phyloP scores from a whole-genome alignment of 2,329 filamentous ascomycete genomes.

The Sporothrix brunneoviolacea region DNA sequence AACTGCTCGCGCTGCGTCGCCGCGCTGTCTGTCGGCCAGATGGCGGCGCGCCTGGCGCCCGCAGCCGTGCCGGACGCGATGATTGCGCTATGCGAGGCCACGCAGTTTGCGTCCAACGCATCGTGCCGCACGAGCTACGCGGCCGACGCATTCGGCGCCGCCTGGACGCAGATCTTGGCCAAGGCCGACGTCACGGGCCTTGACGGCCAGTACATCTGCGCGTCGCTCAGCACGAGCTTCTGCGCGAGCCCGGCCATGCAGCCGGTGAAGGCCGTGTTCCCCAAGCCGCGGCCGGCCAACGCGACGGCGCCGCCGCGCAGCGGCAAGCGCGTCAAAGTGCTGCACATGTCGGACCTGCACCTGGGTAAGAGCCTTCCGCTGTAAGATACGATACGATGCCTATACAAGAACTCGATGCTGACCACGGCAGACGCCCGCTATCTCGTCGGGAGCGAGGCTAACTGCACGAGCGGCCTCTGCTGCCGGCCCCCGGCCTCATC shows the following conservation, averaged over 20 bases:
- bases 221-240: slow-evolving; percentile 38
- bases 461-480: slow-evolving; percentile 54
- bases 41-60: slow-evolving; percentile 43
- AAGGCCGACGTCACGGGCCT: slow-evolving; percentile 45
- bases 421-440: slow-evolving; percentile 52
- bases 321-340: slow-evolving; percentile 47
- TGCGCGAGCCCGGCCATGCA: slow-evolving; percentile 40
- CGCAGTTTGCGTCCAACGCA: slow-evolving; percentile 37
- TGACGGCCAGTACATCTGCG: slow-evolving; percentile 53
- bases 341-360: slow-evolving; percentile 56
- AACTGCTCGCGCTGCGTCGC: slow-evolving; percentile 49
- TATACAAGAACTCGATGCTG: no score
- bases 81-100: slow-evolving; percentile 43
- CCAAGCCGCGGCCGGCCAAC: slow-evolving; percentile 47
- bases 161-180: slow-evolving; percentile 52
- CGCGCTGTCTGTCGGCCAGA: slow-evolving; percentile 43
- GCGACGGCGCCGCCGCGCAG: slow-evolving; percentile 37
- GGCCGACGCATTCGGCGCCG: slow-evolving; percentile 41
- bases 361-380: no score
- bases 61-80: slow-evolving; percentile 42
- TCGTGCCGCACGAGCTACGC: slow-evolving; percentile 43
- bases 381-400: no score
- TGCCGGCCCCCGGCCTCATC: slow-evolving; percentile 39
- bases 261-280: slow-evolving; percentile 42
- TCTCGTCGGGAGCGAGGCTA: slow-evolving; percentile 43